phyloP scores from a whole-genome alignment of 345 rosid species.

The Acer yangbiense region DNA sequence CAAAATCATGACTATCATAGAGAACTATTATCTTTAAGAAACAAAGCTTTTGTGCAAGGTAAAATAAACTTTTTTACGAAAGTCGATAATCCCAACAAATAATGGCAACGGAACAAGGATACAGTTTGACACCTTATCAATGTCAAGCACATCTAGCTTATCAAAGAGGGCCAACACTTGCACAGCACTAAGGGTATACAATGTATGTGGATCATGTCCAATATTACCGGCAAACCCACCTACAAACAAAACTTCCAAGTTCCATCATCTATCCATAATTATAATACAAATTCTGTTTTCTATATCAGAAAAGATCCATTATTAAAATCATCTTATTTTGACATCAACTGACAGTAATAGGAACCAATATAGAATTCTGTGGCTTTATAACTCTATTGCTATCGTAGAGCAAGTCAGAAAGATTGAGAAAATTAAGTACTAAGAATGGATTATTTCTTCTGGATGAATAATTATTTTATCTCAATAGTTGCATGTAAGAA shows the following conservation, averaged over 20 bases:
- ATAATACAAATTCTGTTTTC: not conserved
- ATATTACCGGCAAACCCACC: conserved; percentile 96
- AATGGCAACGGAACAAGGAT: conserved; percentile 51
- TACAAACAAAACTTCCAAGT: conserved; percentile 29
- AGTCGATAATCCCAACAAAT: not conserved
- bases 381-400: not conserved
- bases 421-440: no score
- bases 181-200: conserved; percentile 83
- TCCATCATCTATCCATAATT: not conserved
- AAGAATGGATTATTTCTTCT: not conserved
- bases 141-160: conserved; percentile 66
- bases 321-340: not conserved
- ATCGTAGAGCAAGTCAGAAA: not conserved
- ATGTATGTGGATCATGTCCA: conserved; percentile 85
- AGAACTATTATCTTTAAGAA: not conserved
- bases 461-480: not conserved
- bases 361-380: not conserved
- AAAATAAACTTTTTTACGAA: not conserved
- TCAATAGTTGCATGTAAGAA: not conserved
- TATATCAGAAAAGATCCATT: no score
- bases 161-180: conserved; percentile 80
- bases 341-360: not conserved
- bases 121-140: conserved; percentile 71
- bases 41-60: conserved; percentile 5
- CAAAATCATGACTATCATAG: not conserved